These are phyloP conservation scores for Penicillium freii DNA, from an alignment of 2,329 filamentous ascomycete genomes.

Conservation along the genomic window DNA sequence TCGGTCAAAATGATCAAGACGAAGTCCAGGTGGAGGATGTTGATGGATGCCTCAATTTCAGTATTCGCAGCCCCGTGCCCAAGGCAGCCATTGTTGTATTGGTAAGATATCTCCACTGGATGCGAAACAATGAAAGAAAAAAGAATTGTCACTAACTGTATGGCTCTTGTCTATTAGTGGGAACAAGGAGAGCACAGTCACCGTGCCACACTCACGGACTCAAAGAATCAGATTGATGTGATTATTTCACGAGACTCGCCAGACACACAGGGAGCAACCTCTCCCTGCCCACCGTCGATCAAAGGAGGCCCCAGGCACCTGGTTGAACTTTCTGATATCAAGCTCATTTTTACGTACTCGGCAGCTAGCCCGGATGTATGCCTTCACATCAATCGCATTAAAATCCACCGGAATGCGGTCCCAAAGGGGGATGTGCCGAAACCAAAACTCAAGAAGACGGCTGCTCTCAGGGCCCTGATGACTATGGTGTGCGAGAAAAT, in stretches of 20 bases:
- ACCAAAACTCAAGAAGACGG: slow-evolving; percentile 20
- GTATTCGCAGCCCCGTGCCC: slow-evolving; percentile 3
- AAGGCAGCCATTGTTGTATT: slow-evolving; percentile 26
- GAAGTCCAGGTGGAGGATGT: slow-evolving; percentile 31
- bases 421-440: slow-evolving; percentile 17
- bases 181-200: slow-evolving; percentile 17
- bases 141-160: background rate
- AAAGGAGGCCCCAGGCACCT: slow-evolving; percentile 27
- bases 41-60: slow-evolving; percentile 36
- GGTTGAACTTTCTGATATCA: slow-evolving; percentile 35
- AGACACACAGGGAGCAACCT: slow-evolving; percentile 20
- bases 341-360: slow-evolving; percentile 36
- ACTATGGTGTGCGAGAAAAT: slow-evolving; percentile 10
- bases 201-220: slow-evolving; percentile 36
- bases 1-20: slow-evolving; percentile 10
- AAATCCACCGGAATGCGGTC: slow-evolving; percentile 23
- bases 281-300: slow-evolving; percentile 16
- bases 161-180: slow-evolving; percentile 25
- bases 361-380: slow-evolving; percentile 22
- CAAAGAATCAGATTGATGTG: slow-evolving; percentile 34
- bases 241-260: slow-evolving; percentile 30
- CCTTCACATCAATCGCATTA: slow-evolving; percentile 28
- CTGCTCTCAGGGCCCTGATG: slow-evolving; percentile 19
- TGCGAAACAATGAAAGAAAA: too few relatives aligned
- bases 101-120: background rate